phyloP scores from a whole-genome alignment of 73 alveolate species.

The Urostyla sp. region DNA sequence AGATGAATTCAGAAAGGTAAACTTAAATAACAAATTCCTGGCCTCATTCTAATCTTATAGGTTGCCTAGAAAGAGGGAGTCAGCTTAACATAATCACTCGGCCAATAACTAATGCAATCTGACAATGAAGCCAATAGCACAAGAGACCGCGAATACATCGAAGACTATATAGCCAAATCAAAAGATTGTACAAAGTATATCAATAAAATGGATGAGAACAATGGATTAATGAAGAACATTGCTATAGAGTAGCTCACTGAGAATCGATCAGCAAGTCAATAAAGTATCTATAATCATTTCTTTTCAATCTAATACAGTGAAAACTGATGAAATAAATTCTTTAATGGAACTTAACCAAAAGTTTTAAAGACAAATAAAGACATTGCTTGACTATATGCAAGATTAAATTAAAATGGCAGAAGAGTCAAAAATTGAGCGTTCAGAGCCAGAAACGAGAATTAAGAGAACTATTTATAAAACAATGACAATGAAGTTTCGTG shows the following conservation, averaged over 20 bases:
- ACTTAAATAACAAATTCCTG: too few species aligned
- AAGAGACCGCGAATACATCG: constrained; percentile 44
- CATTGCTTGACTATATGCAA: constrained; percentile 16
- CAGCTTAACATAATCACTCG: too few species aligned
- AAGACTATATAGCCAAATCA: constrained; percentile 12
- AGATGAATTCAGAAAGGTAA: constrained; percentile 44
- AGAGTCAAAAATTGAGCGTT: constrained; percentile 29
- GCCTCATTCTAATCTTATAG: background rate
- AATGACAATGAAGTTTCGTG: constrained; percentile 60
- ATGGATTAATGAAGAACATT: constrained; percentile 15
- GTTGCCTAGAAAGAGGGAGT: constrained; percentile 39
- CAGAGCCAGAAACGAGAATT: constrained; percentile 73
- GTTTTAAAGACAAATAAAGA: constrained; percentile 21
- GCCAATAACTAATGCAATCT: constrained; percentile 31
- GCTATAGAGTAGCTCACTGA: constrained; percentile 9
- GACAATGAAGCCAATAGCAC: constrained; percentile 21
- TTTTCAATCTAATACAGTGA: background rate
- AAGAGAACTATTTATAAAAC: constrained; percentile 62
- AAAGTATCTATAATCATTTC: background rate
- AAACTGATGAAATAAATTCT: constrained; percentile 26
- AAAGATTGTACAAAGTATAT: constrained; percentile 16
- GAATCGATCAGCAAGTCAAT: constrained; percentile 14
- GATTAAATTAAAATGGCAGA: background rate
- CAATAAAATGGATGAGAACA: constrained; percentile 34
- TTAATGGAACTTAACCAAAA: constrained; percentile 27